These are phyloP conservation scores for Starmerella gropengiesseri DNA, from an alignment of 805 yeast genomes.

Conservation along the genomic window DNA sequence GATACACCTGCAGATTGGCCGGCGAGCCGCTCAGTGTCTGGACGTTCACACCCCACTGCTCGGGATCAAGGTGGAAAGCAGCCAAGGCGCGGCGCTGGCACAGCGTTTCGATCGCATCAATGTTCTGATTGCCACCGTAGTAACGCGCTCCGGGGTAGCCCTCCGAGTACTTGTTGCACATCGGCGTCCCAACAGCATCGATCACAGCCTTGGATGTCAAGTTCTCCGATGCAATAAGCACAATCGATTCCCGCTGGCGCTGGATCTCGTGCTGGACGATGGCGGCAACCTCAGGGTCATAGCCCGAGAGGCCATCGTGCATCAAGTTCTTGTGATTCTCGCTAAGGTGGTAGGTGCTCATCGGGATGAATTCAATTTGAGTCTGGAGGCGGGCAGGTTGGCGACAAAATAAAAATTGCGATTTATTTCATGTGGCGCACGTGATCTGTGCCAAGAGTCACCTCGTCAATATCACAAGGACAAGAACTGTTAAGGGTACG, in stretches of 20 bases:
- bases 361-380: too few relatives aligned
- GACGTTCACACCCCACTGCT: conserved; percentile 95
- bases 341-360: conserved; percentile 29
- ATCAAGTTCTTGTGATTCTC: conserved; percentile 27
- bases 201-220: conserved; percentile 93
- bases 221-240: conserved; percentile 92
- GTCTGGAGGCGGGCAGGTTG: too few relatives aligned
- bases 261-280: conserved; percentile 57
- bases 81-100: conserved; percentile 92
- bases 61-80: conserved; percentile 71
- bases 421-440: too few relatives aligned
- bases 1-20: conserved; percentile 93
- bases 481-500: too few relatives aligned
- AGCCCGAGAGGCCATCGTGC: conserved; percentile 20
- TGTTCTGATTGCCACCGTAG: conserved; percentile 97
- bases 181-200: conserved; percentile 93
- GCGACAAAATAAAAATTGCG: too few relatives aligned
- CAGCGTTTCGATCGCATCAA: conserved; percentile 82
- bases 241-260: conserved; percentile 90
- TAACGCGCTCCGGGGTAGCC: conserved; percentile 99
- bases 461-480: too few relatives aligned
- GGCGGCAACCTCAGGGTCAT: conserved; percentile 34
- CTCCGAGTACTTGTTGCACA: conserved; percentile 97
- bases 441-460: too few relatives aligned
- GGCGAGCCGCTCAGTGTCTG: conserved; percentile 96